These are phyloP conservation scores for Candida bentonensis DNA, from an alignment of 805 yeast species.

Conservation along the genomic window DNA sequence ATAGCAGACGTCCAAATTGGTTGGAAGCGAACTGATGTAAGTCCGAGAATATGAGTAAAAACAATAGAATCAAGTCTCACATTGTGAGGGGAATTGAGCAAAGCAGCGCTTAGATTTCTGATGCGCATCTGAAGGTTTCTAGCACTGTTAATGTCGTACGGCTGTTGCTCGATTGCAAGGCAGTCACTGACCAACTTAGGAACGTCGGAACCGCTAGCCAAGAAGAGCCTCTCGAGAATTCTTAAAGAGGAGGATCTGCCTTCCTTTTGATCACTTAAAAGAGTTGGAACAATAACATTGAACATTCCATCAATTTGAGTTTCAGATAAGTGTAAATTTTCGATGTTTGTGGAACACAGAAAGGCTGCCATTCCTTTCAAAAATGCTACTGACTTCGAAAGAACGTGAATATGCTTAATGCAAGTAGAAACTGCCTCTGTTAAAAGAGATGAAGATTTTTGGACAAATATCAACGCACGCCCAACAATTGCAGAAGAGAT, in stretches of 20 bases:
- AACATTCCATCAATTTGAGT: not conserved
- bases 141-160: conserved; percentile 51
- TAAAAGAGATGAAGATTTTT: not conserved
- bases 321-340: not conserved
- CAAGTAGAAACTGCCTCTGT: not conserved
- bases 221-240: conserved; percentile 6
- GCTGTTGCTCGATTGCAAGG: conserved; percentile 53
- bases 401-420: not conserved
- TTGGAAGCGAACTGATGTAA: conserved; percentile 58
- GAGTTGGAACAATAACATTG: not conserved
- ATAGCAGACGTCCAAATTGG: conserved; percentile 75
- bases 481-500: not conserved
- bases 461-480: not conserved
- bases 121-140: conserved; percentile 64
- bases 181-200: conserved; percentile 30
- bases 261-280: not conserved
- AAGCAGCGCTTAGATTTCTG: conserved; percentile 40
- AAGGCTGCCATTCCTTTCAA: not conserved
- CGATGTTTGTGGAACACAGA: not conserved
- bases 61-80: conserved; percentile 20
- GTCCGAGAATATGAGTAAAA: conserved; percentile 47
- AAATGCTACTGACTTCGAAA: not conserved
- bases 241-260: conserved; percentile 25
- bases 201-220: not conserved
- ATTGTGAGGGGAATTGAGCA: conserved; percentile 20